These are phyloP conservation scores for Stagonosporopsis cucurbitacearum DNA, from an alignment of 2,329 filamentous ascomycete species.

Conservation along the genomic window DNA sequence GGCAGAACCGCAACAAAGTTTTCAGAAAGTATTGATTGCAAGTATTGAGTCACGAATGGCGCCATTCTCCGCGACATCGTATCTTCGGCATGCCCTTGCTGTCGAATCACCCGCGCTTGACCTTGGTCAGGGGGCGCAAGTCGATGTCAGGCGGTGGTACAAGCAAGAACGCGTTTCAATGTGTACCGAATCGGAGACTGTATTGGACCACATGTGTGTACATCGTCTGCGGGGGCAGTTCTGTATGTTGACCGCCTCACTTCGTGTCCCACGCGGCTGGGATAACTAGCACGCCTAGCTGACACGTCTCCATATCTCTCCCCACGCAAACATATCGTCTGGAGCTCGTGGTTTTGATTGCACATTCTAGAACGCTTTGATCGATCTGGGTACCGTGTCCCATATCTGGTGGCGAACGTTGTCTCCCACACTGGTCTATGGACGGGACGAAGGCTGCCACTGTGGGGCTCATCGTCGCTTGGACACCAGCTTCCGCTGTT, in stretches of 20 bases:
- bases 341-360: slow-evolving; percentile 1
- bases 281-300: slow-evolving; percentile 8
- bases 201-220: slow-evolving; percentile 2
- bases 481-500: slow-evolving; percentile 8
- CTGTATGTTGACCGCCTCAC: slow-evolving; percentile 1
- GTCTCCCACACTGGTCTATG: slow-evolving; percentile 3
- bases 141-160: slow-evolving; percentile 11
- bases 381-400: slow-evolving; percentile 7
- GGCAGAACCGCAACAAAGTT: neutral
- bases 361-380: slow-evolving; percentile 5
- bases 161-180: slow-evolving; percentile 12
- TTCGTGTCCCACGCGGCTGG: slow-evolving; percentile 6
- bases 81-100: slow-evolving; percentile 3
- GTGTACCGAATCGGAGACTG: neutral
- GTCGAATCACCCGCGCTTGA: slow-evolving; percentile 1
- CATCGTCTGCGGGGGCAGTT: neutral
- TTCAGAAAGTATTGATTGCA: neutral
- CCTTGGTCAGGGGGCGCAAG: slow-evolving; percentile 6
- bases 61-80: neutral
- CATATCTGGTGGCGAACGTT: slow-evolving; percentile 14
- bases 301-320: slow-evolving; percentile 2
- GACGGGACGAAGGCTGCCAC: slow-evolving; percentile 6
- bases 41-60: slow-evolving; percentile 4
- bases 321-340: neutral
- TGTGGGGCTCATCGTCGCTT: slow-evolving; percentile 18